Percentiles rank a stretch among this genome's conserved stretches.
phyloP scores from a whole-genome alignment of 306 rosid species.

The Sesbania bispinosa region DNA sequence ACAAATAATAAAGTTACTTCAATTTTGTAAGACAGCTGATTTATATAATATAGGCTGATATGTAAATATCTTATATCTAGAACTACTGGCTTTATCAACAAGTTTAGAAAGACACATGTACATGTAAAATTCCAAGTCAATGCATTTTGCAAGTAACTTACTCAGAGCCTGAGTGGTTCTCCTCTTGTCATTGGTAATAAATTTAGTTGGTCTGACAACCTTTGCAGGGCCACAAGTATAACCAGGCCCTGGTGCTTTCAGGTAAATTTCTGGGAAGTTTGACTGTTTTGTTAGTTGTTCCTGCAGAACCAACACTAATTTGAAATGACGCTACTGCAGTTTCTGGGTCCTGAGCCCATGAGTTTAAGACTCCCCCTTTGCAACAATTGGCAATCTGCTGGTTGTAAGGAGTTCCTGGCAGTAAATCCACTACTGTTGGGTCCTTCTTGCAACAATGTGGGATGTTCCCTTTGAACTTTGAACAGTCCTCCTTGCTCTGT shows the following conservation, averaged over 20 bases:
- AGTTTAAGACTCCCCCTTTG: slow-evolving; percentile 80
- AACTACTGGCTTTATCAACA: not conserved
- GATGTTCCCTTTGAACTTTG: slow-evolving; percentile 61
- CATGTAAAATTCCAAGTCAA: not conserved
- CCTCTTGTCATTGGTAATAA: slow-evolving; percentile 64
- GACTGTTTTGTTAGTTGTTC: slow-evolving; percentile 86
- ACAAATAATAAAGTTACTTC: not conserved
- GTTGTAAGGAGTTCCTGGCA: slow-evolving; percentile 94
- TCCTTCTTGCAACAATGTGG: slow-evolving; percentile 93
- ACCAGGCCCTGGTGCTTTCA: slow-evolving; percentile 85
- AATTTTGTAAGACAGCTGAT: not conserved
- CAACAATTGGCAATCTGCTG: slow-evolving; percentile 96
- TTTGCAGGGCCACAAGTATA: slow-evolving; percentile 86
- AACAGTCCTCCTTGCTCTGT: slow-evolving; percentile 97
- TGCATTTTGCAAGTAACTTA: slow-evolving; percentile 42
- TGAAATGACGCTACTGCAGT: slow-evolving; percentile 83
- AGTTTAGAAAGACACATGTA: not conserved
- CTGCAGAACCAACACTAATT: slow-evolving; percentile 91
- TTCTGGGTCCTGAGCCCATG: slow-evolving; percentile 80
- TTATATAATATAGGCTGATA: not conserved
- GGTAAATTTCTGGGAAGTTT: slow-evolving; percentile 69
- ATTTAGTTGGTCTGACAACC: slow-evolving; percentile 59
- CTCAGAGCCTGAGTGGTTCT: slow-evolving; percentile 88
- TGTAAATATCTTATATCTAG: not conserved
- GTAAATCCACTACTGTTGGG: slow-evolving; percentile 83